phyloP scores from a whole-genome alignment of 2,329 filamentous ascomycete species.

The Triangularia verruculosa region DNA sequence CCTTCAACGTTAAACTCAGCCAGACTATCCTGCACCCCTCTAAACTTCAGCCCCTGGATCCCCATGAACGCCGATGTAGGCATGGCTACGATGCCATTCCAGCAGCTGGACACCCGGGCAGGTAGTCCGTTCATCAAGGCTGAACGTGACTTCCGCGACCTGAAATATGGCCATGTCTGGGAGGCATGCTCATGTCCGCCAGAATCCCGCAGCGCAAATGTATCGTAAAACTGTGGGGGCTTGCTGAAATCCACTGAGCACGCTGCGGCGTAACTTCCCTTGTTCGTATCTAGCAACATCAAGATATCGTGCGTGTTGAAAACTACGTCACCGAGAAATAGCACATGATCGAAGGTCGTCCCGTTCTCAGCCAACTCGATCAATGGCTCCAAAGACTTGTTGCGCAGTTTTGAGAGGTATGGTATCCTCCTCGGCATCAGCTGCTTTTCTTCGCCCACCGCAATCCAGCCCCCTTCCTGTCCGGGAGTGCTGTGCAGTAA shows the following conservation, averaged over 20 bases:
- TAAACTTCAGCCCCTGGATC: conserved; percentile 48
- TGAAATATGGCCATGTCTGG: conserved; percentile 59
- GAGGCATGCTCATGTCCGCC: conserved; percentile 50
- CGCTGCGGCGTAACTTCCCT: conserved; percentile 56
- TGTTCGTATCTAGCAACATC: conserved; percentile 51
- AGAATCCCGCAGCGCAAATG: conserved; percentile 57
- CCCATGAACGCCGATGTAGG: conserved; percentile 26
- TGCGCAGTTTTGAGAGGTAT: conserved; percentile 63
- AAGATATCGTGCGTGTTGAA: conserved; percentile 54
- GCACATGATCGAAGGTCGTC: conserved; percentile 51
- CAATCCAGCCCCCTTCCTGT: conserved; percentile 55
- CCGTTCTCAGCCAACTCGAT: conserved; percentile 47
- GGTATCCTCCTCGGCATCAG: conserved; percentile 58
- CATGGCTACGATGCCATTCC: conserved; percentile 56
- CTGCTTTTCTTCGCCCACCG: conserved; percentile 49
- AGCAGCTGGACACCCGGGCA: conserved; percentile 62
- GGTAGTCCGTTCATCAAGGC: conserved; percentile 32
- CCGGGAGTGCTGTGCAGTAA: conserved; percentile 38
- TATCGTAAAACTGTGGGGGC: conserved; percentile 57
- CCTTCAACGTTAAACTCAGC: conserved; percentile 64
- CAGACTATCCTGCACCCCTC: conserved; percentile 61
- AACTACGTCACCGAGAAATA: conserved; percentile 61
- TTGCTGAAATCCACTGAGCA: conserved; percentile 59
- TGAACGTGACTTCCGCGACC: conserved; percentile 27
- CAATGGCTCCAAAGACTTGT: conserved; percentile 60